A percentile compares a stretch with the other conserved stretches of the same genome.
phyloP scores from a whole-genome alignment of 768 basidiomycete genomes.

The Tylopilus sp. region DNA sequence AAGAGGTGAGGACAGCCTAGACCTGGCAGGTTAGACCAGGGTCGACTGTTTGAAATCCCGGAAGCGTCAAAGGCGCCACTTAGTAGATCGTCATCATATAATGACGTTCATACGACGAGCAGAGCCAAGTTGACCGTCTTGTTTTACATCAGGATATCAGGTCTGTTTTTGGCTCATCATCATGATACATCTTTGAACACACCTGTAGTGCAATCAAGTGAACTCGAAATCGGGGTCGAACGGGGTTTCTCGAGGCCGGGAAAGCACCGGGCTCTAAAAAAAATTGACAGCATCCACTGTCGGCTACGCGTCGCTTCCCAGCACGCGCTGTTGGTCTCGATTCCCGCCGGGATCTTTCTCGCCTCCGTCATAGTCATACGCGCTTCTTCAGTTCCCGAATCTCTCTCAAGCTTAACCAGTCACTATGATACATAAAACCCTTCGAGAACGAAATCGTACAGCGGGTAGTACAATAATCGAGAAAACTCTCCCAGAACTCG shows the following conservation, averaged over 20 bases:
- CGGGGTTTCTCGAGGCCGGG: background rate
- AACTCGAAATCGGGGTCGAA: background rate
- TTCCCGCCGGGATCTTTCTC: background rate
- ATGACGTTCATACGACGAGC: background rate
- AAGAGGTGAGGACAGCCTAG: background rate
- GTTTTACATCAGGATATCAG: background rate
- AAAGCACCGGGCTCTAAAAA: background rate
- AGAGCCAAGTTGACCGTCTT: background rate
- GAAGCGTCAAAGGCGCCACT: background rate
- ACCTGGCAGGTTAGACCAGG: slow-evolving; percentile 7
- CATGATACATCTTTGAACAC: no score
- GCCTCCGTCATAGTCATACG: background rate
- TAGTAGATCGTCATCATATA: slow-evolving; percentile 16
- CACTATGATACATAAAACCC: background rate
- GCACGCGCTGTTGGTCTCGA: background rate
- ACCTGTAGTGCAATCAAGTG: background rate
- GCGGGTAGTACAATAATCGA: background rate
- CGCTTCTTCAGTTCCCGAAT: background rate
- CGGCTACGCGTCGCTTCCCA: background rate
- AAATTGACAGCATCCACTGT: background rate
- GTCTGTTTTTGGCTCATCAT: no score
- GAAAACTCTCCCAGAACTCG: background rate
- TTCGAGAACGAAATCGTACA: background rate
- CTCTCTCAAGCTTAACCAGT: background rate
- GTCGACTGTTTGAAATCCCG: slow-evolving; percentile 12